Evolutionary conservation across 495 filamentous ascomycete genomes (phyloP).

Genomic region (Penicillium angulare): DNA sequence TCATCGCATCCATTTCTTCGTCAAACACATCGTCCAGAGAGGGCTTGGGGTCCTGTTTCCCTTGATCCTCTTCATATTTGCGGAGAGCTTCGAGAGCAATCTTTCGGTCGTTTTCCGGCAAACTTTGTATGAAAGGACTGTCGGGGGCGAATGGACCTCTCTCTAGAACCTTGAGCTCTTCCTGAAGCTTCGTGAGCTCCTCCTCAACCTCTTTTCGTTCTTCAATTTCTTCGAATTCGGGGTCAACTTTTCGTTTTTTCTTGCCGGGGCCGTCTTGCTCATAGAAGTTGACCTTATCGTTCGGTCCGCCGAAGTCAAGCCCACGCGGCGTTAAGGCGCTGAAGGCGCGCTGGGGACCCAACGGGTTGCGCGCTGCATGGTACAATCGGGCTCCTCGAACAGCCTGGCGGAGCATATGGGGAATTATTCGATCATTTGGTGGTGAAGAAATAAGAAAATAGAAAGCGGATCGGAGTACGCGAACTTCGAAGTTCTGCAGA

Average conservation of each 20-base stretch:
- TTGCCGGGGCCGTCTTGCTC: constrained; percentile 38
- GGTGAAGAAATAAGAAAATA: background rate
- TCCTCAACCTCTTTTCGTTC: constrained; percentile 45
- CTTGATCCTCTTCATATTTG: constrained; percentile 38
- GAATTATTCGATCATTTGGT: constrained; percentile 24
- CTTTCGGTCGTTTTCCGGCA: constrained; percentile 40
- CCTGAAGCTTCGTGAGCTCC: constrained; percentile 49
- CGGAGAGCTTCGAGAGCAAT: constrained; percentile 43
- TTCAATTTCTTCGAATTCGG: constrained; percentile 51
- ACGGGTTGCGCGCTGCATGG: constrained; percentile 37
- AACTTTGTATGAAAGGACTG: constrained; percentile 39
- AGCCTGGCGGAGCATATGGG: constrained; percentile 50
- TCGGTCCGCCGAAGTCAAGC: constrained; percentile 38
- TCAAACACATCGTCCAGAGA: constrained; percentile 43
- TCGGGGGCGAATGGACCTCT: constrained; percentile 43
- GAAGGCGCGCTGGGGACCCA: constrained; percentile 31
- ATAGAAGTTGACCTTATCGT: constrained; percentile 45
- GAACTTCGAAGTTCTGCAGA: constrained; percentile 7
- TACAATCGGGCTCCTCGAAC: constrained; percentile 47
- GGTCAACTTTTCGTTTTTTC: constrained; percentile 41
- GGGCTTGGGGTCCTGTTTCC: constrained; percentile 18
- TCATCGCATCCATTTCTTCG: constrained; percentile 43
- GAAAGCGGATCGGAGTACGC: constrained; percentile 1
- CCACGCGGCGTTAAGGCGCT: constrained; percentile 33
- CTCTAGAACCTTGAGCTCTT: constrained; percentile 49